phyloP scores from a whole-genome alignment of 108 stramenopile species.

The Parietichytrium sp. region DNA sequence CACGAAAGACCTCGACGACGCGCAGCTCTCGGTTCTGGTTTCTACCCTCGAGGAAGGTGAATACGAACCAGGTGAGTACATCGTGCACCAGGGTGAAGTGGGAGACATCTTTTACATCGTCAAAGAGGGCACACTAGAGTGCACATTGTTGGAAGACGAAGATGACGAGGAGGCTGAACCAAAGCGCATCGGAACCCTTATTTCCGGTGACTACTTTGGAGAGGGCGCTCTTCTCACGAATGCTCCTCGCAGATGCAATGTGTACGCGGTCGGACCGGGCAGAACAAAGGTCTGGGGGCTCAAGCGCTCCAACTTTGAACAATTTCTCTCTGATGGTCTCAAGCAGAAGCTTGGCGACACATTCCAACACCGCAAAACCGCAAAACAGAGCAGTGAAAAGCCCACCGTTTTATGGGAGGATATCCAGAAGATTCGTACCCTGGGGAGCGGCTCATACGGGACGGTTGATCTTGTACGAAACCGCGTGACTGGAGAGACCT shows the following conservation, averaged over 20 bases:
- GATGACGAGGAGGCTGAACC: neutral
- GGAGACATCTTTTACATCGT: slow-evolving; percentile 48
- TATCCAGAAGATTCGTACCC: neutral
- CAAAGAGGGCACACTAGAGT: slow-evolving; percentile 6
- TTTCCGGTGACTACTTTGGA: slow-evolving; percentile 84
- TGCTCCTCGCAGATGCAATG: slow-evolving; percentile 83
- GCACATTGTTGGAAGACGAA: neutral
- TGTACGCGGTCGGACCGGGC: neutral
- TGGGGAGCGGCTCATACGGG: slow-evolving; percentile 27
- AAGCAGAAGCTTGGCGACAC: neutral
- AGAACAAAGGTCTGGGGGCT: neutral
- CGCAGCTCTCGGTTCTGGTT: neutral
- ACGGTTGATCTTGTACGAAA: neutral
- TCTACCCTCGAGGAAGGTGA: neutral
- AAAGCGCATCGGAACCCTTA: slow-evolving; percentile 33
- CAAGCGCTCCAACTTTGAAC: neutral
- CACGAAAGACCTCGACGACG: neutral
- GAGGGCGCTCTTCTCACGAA: slow-evolving; percentile 92
- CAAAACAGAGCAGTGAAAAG: neutral
- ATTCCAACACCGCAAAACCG: neutral
- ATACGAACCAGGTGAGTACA: slow-evolving; percentile 40
- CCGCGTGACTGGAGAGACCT: slow-evolving; percentile 12
- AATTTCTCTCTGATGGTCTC: slow-evolving; percentile 5
- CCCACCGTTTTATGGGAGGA: neutral
- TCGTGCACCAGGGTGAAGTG: slow-evolving; percentile 40